Percentiles rank a stretch among this genome's conserved stretches.
These are phyloP conservation scores for Camellia lanceoleosa DNA, from an alignment of 148 eudicot species.

Conservation along the genomic window DNA sequence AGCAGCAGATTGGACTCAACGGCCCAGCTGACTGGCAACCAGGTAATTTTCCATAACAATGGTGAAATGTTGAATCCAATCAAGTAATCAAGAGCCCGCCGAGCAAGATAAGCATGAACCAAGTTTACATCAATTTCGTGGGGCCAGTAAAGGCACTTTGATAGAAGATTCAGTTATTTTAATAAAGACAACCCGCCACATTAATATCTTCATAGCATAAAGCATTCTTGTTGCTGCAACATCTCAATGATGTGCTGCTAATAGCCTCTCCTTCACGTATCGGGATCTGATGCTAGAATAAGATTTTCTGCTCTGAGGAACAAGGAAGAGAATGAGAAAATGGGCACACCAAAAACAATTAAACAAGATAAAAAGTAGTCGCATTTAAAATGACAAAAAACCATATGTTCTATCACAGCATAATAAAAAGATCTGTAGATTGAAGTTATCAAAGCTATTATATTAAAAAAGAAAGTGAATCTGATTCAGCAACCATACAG, in stretches of 20 bases:
- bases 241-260: conserved; percentile 93
- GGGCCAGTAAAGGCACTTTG: conserved; percentile 66
- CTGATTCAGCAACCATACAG: background rate
- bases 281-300: conserved; percentile 96
- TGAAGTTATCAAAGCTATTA: background rate
- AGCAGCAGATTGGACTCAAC: conserved; percentile 97
- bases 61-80: conserved; percentile 98
- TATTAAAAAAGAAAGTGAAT: background rate
- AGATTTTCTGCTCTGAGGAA: conserved; percentile 81
- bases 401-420: too few relatives aligned
- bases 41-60: conserved; percentile 82
- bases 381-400: background rate
- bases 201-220: conserved; percentile 49
- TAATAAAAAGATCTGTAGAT: background rate
- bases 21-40: conserved; percentile 98
- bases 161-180: conserved; percentile 89
- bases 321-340: conserved; percentile 31
- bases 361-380: background rate
- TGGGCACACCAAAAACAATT: background rate
- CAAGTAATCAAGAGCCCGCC: conserved; percentile 96
- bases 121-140: conserved; percentile 76
- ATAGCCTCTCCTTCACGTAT: conserved; percentile 97
- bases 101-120: conserved; percentile 96
- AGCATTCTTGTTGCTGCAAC: conserved; percentile 83
- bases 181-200: conserved; percentile 85